Evolutionary conservation across 352 stramenopile species (phyloP), one percentile per base, ranked within the genome.

Genomic region (Aphanomyces invadans): DNA sequence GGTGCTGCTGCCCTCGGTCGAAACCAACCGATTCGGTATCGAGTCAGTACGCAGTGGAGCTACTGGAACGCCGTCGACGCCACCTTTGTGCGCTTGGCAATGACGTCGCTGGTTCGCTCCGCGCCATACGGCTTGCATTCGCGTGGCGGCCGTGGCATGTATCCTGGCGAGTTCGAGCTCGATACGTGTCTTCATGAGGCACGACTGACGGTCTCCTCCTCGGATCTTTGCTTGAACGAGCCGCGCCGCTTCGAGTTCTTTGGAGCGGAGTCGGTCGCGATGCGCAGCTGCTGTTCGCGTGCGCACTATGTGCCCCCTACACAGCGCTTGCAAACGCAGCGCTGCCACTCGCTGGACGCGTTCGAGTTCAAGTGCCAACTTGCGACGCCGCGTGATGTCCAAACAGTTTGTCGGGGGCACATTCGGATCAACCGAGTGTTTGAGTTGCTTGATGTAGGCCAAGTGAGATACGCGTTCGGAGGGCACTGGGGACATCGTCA

Each of bases 201-300:
- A 33, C 60, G 19, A 51, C 63, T 74, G 42, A 55, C 62, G 63
- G n/a, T 62, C 36, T 21, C 21, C 31, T 4, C 15, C 54, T 0
- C 36, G 54, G 9, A 49, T 10, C 4, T 23, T 5, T 28, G 31
- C 21, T 21, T 62, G 54, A 10, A 62, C 26, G 9, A 29, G 54
- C 31, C 36, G 31, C 28, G 36, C 54, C 21, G 32, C 32, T 15
- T 45, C 54, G 36, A 25, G 33, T 19, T 45, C 36, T 17, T 32
- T 29, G 19, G 21, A 26, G n/a, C 10, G 12, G 4, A 32, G 49
- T 4, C 2, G 29, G 5, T 66, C 32, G 65, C 29, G 31, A 56
- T 61, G 56, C 77, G 88, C 15, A 86, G 74, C 60, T 26, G 28
- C 9, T 7, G 21, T 38, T 4, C 49, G 49, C 49, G 5, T 11